These are phyloP conservation scores for Lithocarpus polystachyus DNA, from an alignment of 306 rosid species.

Conservation along the genomic window DNA sequence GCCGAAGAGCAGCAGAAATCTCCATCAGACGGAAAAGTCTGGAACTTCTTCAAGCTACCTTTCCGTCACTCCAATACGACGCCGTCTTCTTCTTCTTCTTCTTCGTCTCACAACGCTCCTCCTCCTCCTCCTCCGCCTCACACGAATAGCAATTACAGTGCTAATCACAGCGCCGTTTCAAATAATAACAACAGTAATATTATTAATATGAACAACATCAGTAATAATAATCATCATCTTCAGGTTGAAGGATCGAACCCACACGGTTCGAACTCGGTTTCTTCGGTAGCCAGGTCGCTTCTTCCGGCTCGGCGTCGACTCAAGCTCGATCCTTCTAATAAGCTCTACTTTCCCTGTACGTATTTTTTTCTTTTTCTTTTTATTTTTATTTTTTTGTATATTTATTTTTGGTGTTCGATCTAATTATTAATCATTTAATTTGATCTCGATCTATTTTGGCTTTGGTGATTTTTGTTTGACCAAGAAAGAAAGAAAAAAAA, in stretches of 20 bases:
- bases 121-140: neutral
- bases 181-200: too few relatives aligned
- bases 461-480: neutral
- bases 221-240: conserved; percentile 21
- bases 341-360: conserved; percentile 95
- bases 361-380: neutral
- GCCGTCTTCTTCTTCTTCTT: conserved; percentile 41
- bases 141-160: neutral
- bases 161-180: too few relatives aligned
- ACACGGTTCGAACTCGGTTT: conserved; percentile 59
- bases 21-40: conserved; percentile 74
- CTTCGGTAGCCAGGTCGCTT: conserved; percentile 88
- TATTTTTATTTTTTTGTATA: too few relatives aligned
- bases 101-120: conserved; percentile 23
- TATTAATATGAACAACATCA: neutral
- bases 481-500: neutral
- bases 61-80: conserved; percentile 54
- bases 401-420: neutral
- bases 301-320: conserved; percentile 95
- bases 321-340: conserved; percentile 89
- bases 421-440: conserved; percentile 7
- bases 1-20: conserved; percentile 50
- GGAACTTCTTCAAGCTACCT: conserved; percentile 89
- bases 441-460: conserved; percentile 14
- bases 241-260: conserved; percentile 46